Percentiles rank a stretch among this genome's conserved stretches.
These are phyloP conservation scores for Ceratobasidium sp. DNA, from an alignment of 1,284 basidiomycete species.

Conservation along the genomic window DNA sequence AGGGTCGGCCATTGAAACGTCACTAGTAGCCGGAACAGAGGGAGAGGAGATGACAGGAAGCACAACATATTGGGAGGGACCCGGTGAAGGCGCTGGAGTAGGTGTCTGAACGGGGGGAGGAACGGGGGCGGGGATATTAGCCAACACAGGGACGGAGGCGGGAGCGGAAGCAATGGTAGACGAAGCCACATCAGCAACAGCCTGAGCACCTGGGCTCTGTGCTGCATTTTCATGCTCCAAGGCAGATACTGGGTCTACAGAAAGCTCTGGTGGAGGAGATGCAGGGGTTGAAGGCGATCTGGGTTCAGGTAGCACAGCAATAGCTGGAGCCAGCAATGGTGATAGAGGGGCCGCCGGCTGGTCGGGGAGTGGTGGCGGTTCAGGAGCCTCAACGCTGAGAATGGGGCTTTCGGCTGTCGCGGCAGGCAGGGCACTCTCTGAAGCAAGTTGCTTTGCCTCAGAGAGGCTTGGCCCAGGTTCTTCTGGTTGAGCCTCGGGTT, in stretches of 20 bases:
- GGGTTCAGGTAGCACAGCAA: conserved; percentile 8
- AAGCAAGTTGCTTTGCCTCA: background rate
- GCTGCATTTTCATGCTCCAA: background rate
- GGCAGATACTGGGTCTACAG: background rate
- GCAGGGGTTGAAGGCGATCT: background rate
- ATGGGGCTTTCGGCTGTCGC: background rate
- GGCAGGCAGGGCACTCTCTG: background rate
- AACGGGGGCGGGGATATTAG: background rate
- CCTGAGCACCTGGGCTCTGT: background rate
- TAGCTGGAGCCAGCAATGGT: conserved; percentile 3
- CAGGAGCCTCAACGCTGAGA: background rate
- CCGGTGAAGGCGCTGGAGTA: background rate
- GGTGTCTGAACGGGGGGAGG: background rate
- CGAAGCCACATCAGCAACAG: background rate
- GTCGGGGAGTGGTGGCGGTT: background rate
- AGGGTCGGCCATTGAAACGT: background rate
- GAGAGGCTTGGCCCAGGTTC: background rate
- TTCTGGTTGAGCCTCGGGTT: background rate
- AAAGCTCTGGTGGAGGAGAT: background rate
- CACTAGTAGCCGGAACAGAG: background rate
- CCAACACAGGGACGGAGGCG: too few species aligned
- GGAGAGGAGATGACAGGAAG: background rate
- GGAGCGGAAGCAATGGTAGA: too few species aligned
- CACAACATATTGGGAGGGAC: background rate
- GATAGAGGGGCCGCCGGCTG: background rate